Evolutionary conservation across 305 asterid genomes (phyloP).

Genomic region (Ajuga reptans): DNA sequence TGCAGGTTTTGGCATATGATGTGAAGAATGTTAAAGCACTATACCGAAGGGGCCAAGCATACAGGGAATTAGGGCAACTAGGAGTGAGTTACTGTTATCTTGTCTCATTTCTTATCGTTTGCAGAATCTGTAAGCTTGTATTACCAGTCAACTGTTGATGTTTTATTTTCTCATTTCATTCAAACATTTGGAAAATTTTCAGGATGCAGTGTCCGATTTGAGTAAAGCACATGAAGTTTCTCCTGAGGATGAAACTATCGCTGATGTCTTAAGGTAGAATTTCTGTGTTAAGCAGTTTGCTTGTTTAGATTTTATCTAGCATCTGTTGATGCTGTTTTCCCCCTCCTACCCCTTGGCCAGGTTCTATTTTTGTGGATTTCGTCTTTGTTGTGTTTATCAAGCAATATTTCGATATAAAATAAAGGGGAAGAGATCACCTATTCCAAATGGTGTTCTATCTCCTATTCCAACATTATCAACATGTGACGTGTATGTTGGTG

Average conservation of each 20-base stretch:
- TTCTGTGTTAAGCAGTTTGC: constrained; percentile 9
- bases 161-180: constrained; percentile 5
- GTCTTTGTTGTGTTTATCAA: constrained; percentile 1
- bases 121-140: constrained; percentile 22
- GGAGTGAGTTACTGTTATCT: constrained; percentile 46
- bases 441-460: too few relatives aligned
- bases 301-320: background rate
- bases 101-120: constrained; percentile 1
- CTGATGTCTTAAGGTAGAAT: constrained; percentile 65
- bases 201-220: constrained; percentile 88
- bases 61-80: constrained; percentile 56
- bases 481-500: too few relatives aligned
- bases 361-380: background rate
- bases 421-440: too few relatives aligned
- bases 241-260: constrained; percentile 85
- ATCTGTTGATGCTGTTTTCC: background rate
- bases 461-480: too few relatives aligned
- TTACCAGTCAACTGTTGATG: constrained; percentile 14
- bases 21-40: constrained; percentile 73
- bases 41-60: constrained; percentile 91
- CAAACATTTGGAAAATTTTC: constrained; percentile 21
- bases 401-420: constrained; percentile 16
- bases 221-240: constrained; percentile 74
- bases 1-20: constrained; percentile 74
- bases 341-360: background rate